These are phyloP conservation scores for Ampelomyces quisqualis DNA, from an alignment of 2,329 filamentous ascomycete species.

Conservation along the genomic window DNA sequence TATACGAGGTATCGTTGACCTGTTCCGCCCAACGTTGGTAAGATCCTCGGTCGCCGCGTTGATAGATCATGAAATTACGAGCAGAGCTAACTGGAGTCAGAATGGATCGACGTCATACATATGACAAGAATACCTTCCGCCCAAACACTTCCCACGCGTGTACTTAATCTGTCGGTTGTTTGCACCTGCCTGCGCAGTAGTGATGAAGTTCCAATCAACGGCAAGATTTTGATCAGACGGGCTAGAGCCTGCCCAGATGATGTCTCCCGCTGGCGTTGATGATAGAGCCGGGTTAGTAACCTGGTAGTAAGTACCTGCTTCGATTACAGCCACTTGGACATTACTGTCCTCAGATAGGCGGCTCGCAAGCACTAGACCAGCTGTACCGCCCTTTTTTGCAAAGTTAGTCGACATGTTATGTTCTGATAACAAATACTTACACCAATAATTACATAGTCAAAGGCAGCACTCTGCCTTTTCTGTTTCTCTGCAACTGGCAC, in stretches of 20 bases:
- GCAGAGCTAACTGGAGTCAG: too few relatives aligned
- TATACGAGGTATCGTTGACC: conserved; percentile 29
- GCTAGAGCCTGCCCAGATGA: conserved; percentile 19
- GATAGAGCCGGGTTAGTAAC: conserved; percentile 10
- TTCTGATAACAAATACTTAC: too few relatives aligned
- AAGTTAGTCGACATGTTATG: too few relatives aligned
- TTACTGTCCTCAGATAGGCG: too few relatives aligned
- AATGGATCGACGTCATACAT: too few relatives aligned
- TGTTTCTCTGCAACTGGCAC: too few relatives aligned
- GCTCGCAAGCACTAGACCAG: too few relatives aligned
- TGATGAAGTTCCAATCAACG: conserved; percentile 36
- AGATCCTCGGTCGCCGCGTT: conserved; percentile 13
- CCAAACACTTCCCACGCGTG: conserved; percentile 34
- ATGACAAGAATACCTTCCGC: too few relatives aligned
- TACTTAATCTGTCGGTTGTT: conserved; percentile 25
- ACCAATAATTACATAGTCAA: too few relatives aligned
- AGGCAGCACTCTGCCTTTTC: too few relatives aligned
- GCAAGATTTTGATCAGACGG: conserved; percentile 23
- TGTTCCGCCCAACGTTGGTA: conserved; percentile 12
- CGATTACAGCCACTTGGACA: conserved; percentile 31
- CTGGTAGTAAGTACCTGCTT: conserved; percentile 26
- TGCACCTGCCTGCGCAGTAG: conserved; percentile 25
- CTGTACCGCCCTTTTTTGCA: too few relatives aligned
- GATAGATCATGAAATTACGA: conserved; percentile 26
- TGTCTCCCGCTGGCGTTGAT: conserved; percentile 23